Conservation (phyloP, 2,329 filamentous ascomycete species). For the Shiraia sp. region DNA sequence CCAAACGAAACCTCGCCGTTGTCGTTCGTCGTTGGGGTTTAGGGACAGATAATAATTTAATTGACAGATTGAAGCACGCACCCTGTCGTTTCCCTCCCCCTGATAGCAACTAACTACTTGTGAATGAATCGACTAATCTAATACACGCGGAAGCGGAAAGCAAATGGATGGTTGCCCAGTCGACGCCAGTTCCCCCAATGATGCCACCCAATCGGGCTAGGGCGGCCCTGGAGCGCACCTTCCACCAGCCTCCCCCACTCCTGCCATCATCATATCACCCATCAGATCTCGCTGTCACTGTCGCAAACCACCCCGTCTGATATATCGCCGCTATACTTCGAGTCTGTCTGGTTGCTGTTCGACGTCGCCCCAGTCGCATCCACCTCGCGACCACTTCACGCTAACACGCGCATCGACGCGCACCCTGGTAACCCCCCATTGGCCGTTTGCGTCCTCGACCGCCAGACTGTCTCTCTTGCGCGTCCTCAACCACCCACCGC, state of each 20-base stretch:
- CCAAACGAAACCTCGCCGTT: no score
- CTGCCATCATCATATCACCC: slow-evolving; percentile 7
- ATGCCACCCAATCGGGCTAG: no score
- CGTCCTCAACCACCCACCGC: slow-evolving; percentile 9
- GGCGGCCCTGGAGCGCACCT: slow-evolving; percentile 3
- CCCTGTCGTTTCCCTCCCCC: no score
- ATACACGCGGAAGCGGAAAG: no score
- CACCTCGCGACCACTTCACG: slow-evolving; percentile 16
- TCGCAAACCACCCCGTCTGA: no score
- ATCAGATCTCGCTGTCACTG: slow-evolving; percentile 2
- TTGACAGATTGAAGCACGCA: no score
- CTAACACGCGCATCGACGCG: slow-evolving; percentile 22
- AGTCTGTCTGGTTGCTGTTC: neutral
- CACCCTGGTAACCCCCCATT: slow-evolving; percentile 12
- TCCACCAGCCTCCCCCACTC: slow-evolving; percentile 7
- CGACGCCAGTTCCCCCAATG: no score
- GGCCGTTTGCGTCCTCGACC: slow-evolving; percentile 12
- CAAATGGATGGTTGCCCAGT: no score
- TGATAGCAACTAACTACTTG: no score
- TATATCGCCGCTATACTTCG: no score
- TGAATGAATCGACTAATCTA: no score
- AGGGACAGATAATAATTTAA: neutral
- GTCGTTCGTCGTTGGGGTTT: neutral
- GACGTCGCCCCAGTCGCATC: slow-evolving; percentile 8
- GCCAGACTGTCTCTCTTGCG: slow-evolving; percentile 4